A percentile compares a stretch with the other conserved stretches of the same genome.
phyloP scores from a whole-genome alignment of 345 rosid genomes.

The Streptanthus diversifolius region DNA sequence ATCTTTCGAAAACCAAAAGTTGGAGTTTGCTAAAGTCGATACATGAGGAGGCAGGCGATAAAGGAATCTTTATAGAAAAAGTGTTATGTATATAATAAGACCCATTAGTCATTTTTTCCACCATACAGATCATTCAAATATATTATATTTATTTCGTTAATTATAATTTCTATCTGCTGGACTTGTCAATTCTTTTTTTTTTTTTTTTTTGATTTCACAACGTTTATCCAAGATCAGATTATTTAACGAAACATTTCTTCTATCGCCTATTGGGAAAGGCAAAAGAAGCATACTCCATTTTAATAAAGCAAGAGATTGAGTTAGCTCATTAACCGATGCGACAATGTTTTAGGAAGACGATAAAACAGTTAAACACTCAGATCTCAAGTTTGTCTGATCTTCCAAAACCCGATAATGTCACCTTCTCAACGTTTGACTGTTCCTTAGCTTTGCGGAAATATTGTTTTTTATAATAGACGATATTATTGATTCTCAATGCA shows the following conservation, averaged over 20 bases:
- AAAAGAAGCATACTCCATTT: background rate
- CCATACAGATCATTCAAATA: too few relatives aligned
- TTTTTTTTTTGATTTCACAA: too few relatives aligned
- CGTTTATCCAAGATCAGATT: too few relatives aligned
- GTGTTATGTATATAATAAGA: background rate
- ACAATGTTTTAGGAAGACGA: background rate
- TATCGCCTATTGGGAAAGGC: background rate
- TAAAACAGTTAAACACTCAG: slow-evolving; percentile 16
- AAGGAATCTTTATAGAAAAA: background rate
- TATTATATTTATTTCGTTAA: too few relatives aligned
- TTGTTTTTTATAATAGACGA: background rate
- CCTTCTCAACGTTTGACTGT: background rate
- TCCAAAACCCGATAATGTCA: background rate
- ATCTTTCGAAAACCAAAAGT: background rate
- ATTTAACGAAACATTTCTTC: too few relatives aligned
- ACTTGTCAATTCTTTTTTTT: too few relatives aligned
- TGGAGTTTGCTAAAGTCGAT: slow-evolving; percentile 9
- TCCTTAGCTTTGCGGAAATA: background rate
- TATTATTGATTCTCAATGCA: too few relatives aligned
- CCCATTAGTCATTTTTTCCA: background rate
- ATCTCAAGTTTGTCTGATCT: slow-evolving; percentile 1
- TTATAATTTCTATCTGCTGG: too few relatives aligned
- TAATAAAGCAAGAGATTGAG: background rate
- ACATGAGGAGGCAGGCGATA: slow-evolving; percentile 1
- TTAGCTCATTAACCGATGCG: slow-evolving; percentile 7